Evolutionary conservation across 768 basidiomycete genomes (phyloP).

Genomic region (Tremella yokohamensis): DNA sequence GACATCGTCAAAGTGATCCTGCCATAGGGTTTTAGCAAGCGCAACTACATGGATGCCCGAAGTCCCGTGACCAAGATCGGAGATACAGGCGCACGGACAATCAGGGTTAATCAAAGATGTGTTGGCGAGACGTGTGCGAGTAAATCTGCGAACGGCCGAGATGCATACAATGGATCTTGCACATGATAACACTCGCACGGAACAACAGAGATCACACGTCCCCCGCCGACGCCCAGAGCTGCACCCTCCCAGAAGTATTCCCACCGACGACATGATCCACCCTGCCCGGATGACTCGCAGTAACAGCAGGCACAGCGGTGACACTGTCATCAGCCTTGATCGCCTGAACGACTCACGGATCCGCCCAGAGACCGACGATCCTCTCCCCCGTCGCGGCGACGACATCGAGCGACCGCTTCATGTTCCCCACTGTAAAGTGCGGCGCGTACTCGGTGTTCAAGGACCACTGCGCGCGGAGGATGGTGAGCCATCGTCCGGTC

Average conservation of each 20-base stretch:
- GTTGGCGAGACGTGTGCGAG: no score
- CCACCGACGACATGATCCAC: conserved; percentile 51
- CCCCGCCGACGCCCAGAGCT: conserved; percentile 35
- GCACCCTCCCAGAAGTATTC: conserved; percentile 50
- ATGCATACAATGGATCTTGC: no score
- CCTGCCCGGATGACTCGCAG: conserved; percentile 49
- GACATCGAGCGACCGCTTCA: conserved; percentile 52
- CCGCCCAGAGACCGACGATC: conserved; percentile 39
- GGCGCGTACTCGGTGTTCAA: conserved; percentile 47
- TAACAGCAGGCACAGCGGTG: conserved; percentile 53
- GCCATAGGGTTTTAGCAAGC: no score
- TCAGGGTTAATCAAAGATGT: no score
- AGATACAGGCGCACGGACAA: no score
- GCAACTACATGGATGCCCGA: no score
- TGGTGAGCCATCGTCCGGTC: conserved; percentile 53
- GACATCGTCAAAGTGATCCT: no score
- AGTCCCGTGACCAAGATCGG: no score
- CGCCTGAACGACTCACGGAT: conserved; percentile 24
- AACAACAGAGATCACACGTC: no score
- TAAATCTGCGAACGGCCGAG: no score
- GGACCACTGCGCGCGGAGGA: conserved; percentile 54
- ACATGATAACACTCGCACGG: no score
- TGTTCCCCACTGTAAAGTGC: conserved; percentile 52
- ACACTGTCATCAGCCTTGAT: conserved; percentile 24
- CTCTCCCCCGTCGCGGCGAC: conserved; percentile 46